Conservation (phyloP, 1,139 yeast genomes). For the Candida tropicalis region DNA sequence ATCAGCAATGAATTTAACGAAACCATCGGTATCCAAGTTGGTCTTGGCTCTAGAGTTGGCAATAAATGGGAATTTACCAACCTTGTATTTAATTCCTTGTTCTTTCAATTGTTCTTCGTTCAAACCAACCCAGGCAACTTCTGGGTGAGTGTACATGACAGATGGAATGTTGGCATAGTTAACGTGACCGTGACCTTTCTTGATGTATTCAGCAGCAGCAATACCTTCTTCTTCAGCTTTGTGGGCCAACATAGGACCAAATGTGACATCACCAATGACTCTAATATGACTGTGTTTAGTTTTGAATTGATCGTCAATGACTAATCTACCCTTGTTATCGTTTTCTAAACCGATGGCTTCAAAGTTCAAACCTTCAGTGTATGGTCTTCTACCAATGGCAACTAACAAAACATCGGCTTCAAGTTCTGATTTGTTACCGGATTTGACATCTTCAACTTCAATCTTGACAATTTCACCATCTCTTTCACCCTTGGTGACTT, state of each 20-base stretch:
- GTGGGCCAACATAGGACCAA: slow-evolving; percentile 99
- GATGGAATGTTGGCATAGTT: slow-evolving; percentile 97
- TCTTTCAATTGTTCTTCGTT: slow-evolving; percentile 94
- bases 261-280: slow-evolving; percentile 97
- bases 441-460: slow-evolving; percentile 87
- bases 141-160: slow-evolving; percentile 99
- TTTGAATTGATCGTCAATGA: slow-evolving; percentile 91
- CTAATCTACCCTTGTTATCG: slow-evolving; percentile 90
- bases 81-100: slow-evolving; percentile 87
- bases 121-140: slow-evolving; percentile 99
- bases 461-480: slow-evolving; percentile 86
- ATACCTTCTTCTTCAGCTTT: slow-evolving; percentile 99
- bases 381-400: slow-evolving; percentile 99
- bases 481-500: slow-evolving; percentile 84
- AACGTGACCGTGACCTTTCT: slow-evolving; percentile 95
- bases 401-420: slow-evolving; percentile 94
- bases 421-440: slow-evolving; percentile 75
- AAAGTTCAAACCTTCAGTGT: slow-evolving; percentile 84
- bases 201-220: slow-evolving; percentile 95
- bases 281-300: slow-evolving; percentile 92
- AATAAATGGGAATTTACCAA: slow-evolving; percentile 97
- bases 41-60: slow-evolving; percentile 99
- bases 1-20: slow-evolving; percentile 93
- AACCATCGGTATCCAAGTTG: slow-evolving; percentile 94
- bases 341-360: slow-evolving; percentile 88